Evolutionary conservation across 192 early-diverging fungal genomes (phyloP), one percentile per base, ranked within the genome.

Genomic region (Spizellomyces punctatus): DNA sequence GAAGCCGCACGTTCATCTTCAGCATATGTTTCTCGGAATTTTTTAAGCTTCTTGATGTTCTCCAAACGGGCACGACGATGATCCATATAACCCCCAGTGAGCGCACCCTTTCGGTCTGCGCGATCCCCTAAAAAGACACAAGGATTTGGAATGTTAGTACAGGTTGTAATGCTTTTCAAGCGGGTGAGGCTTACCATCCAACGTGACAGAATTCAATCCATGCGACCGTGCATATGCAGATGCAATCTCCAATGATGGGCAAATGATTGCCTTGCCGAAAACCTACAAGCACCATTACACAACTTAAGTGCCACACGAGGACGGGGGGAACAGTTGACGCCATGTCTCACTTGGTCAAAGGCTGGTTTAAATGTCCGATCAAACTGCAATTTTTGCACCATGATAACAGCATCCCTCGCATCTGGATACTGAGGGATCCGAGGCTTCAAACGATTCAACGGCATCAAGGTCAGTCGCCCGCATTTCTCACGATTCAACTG

Each of bases 401-500:
- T 90, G 2, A 92, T 91, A 56, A 96, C 89, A 19, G 90, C 91
- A n/a, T 88, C 86, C 5, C 81, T 59, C 43, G 61, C 60, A 36
- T 67, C 67, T 3, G 92, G 86, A 46, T 86, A 94, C 9, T 85
- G 81, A 1, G 81, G 52, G 8, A 66, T 49, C 27, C 73, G 64
- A 1, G 92, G 84, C 46, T 88, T 85, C 62, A 99, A 77, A 1
- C 95, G 89, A 72, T 96, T 98, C 57, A 99, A 82, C 1, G 97
- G 97, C 89, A 99, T 94, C 69, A 98, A 94, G 0, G 97, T 98
- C 50, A 98, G 89, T 4, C 97, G 86, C 6, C 95, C 97, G 27
- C 81, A 82, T 71, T 88, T 83, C 63, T 90, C 82, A 17, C 71
- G 45, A 42, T 78, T 83, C 80, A 88, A 65, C 10, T 69, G 73